phyloP scores from a whole-genome alignment of 192 early-diverging fungal genomes.

The Coemansia sp. region DNA sequence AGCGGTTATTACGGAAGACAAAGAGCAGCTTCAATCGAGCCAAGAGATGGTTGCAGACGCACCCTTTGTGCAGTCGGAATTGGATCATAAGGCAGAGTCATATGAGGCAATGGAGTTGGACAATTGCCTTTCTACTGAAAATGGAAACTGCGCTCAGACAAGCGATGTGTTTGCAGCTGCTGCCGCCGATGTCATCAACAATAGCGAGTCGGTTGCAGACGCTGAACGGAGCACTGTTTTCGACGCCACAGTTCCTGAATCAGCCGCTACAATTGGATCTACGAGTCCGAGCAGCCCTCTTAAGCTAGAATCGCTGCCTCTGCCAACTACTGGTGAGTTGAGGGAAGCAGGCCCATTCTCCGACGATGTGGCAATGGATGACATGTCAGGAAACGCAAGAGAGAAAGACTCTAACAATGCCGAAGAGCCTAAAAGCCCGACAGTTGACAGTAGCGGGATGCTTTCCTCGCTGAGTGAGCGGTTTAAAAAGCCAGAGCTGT shows the following conservation, averaged over 20 bases:
- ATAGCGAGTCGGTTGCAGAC: not conserved
- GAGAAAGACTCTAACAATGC: not conserved
- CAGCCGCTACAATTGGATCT: constrained; percentile 26
- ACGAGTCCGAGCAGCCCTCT: not conserved
- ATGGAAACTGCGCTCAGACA: not conserved
- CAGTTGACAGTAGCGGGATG: not conserved
- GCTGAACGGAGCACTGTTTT: not conserved
- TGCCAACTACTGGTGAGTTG: not conserved
- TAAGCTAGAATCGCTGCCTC: not conserved
- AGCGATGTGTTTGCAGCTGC: constrained; percentile 9
- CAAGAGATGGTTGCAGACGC: not conserved
- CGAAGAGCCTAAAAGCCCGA: not conserved
- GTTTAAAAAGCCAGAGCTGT: constrained; percentile 21
- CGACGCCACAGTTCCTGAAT: not conserved
- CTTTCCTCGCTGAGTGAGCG: not conserved
- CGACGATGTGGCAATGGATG: not conserved
- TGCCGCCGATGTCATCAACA: not conserved
- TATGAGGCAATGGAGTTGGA: constrained; percentile 7
- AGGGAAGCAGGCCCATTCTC: not conserved
- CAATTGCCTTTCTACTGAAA: not conserved
- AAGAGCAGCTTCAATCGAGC: not conserved
- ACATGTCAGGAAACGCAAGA: not conserved
- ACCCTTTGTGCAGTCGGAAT: not conserved
- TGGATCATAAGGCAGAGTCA: not conserved
- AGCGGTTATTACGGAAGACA: not conserved